A percentile compares a stretch with the other conserved stretches of the same genome.
These are phyloP conservation scores for Komagataella pastoris DNA, from an alignment of 805 yeast genomes.

Conservation along the genomic window DNA sequence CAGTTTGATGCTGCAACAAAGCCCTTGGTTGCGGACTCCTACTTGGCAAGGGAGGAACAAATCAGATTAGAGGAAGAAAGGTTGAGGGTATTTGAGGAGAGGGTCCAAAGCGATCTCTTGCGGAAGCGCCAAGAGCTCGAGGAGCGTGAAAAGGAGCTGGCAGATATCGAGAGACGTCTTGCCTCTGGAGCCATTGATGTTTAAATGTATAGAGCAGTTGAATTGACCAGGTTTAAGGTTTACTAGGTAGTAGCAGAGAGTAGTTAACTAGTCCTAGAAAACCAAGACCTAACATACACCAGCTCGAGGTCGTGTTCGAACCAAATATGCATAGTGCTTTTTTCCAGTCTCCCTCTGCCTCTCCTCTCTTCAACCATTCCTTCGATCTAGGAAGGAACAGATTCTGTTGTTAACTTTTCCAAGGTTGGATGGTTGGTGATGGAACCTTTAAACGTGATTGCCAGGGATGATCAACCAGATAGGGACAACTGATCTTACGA, in stretches of 20 bases:
- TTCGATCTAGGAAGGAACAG: not conserved
- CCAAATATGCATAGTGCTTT: not conserved
- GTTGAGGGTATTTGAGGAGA: constrained; percentile 71
- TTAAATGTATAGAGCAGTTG: constrained; percentile 10
- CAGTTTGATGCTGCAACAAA: not conserved
- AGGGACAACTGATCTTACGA: constrained; percentile 8
- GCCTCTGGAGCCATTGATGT: constrained; percentile 17
- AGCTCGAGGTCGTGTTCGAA: not conserved
- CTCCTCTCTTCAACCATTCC: not conserved
- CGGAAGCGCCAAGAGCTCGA: constrained; percentile 71
- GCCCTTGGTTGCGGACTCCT: not conserved
- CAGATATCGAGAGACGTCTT: constrained; percentile 11
- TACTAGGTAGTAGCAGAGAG: constrained; percentile 1
- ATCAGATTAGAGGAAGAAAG: constrained; percentile 83
- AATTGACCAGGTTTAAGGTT: not conserved
- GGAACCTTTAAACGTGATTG: not conserved
- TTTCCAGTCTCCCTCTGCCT: not conserved
- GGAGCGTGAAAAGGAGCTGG: constrained; percentile 16
- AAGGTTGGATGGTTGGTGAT: not conserved
- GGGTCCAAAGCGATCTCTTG: constrained; percentile 78
- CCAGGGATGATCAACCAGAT: constrained; percentile 2
- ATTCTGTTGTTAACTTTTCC: not conserved
- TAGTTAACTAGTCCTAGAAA: constrained; percentile 1
- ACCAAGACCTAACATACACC: not conserved
- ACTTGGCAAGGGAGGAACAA: constrained; percentile 60